phyloP scores from a whole-genome alignment of 768 basidiomycete genomes.

The Lentinula guzmanii region DNA sequence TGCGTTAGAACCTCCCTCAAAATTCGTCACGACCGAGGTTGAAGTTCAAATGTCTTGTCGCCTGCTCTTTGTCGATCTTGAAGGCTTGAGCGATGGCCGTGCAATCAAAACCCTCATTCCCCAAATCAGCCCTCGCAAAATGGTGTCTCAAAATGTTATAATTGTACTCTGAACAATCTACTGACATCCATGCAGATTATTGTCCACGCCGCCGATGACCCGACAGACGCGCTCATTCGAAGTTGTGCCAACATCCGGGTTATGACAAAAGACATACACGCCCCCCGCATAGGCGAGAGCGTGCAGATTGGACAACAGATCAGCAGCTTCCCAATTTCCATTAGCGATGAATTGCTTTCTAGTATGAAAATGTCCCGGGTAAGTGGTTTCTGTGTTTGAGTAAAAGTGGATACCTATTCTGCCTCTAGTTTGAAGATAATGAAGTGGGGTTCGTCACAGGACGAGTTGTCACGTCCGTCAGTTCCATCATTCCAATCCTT shows the following conservation, averaged over 20 bases:
- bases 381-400: slow-evolving; percentile 19
- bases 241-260: slow-evolving; percentile 79
- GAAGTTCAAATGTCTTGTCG: slow-evolving; percentile 82
- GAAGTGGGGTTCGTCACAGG: slow-evolving; percentile 93
- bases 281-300: slow-evolving; percentile 69
- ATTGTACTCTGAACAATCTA: neutral
- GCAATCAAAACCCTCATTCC: slow-evolving; percentile 96
- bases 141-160: slow-evolving; percentile 44
- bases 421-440: slow-evolving; percentile 86
- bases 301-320: slow-evolving; percentile 95
- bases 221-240: slow-evolving; percentile 69
- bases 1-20: slow-evolving; percentile 83
- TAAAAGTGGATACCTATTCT: neutral
- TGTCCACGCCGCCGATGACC: slow-evolving; percentile 66
- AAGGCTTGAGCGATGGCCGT: slow-evolving; percentile 93
- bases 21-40: slow-evolving; percentile 72
- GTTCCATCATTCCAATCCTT: slow-evolving; percentile 83
- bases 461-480: slow-evolving; percentile 77
- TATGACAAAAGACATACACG: slow-evolving; percentile 90
- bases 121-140: slow-evolving; percentile 92
- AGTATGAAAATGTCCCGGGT: slow-evolving; percentile 85
- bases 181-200: slow-evolving; percentile 56
- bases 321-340: slow-evolving; percentile 88
- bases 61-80: slow-evolving; percentile 90
- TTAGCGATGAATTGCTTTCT: slow-evolving; percentile 82